Evolutionary conservation across 768 basidiomycete species (phyloP).

Genomic region (Coprinopsis sp.): DNA sequence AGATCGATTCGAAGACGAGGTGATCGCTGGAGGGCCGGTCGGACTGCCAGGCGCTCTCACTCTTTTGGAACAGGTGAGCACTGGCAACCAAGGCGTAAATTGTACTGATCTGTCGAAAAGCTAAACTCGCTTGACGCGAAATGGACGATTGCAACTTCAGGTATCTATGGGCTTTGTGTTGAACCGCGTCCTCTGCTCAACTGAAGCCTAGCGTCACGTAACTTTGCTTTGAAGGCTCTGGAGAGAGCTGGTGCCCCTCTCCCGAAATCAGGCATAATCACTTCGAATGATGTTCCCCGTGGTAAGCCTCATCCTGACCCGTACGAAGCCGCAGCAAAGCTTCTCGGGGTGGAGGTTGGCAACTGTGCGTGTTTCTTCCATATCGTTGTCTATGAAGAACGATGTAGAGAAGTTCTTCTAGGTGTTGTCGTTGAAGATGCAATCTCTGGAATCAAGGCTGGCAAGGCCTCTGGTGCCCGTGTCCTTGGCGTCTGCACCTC

Average conservation of each 20-base stretch:
- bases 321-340: conserved; percentile 71
- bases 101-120: background rate
- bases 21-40: conserved; percentile 58
- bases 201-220: conserved; percentile 13
- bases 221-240: conserved; percentile 67
- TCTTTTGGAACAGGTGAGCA: conserved; percentile 50
- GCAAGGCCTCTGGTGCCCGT: conserved; percentile 67
- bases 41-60: conserved; percentile 61
- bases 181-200: background rate
- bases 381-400: background rate
- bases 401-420: conserved; percentile 21
- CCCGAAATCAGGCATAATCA: conserved; percentile 60
- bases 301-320: conserved; percentile 91
- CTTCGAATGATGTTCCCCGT: conserved; percentile 61
- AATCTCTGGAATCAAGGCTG: conserved; percentile 73
- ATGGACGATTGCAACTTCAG: conserved; percentile 87
- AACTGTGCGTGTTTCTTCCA: conserved; percentile 42
- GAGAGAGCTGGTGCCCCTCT: conserved; percentile 55
- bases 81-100: background rate
- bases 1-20: conserved; percentile 73
- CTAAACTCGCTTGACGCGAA: conserved; percentile 29
- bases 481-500: conserved; percentile 86
- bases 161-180: conserved; percentile 28
- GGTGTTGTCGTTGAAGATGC: conserved; percentile 90
- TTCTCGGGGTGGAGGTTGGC: conserved; percentile 48